Evolutionary conservation across 257 asterid species (phyloP).

Genomic region (Catharanthus roseus): DNA sequence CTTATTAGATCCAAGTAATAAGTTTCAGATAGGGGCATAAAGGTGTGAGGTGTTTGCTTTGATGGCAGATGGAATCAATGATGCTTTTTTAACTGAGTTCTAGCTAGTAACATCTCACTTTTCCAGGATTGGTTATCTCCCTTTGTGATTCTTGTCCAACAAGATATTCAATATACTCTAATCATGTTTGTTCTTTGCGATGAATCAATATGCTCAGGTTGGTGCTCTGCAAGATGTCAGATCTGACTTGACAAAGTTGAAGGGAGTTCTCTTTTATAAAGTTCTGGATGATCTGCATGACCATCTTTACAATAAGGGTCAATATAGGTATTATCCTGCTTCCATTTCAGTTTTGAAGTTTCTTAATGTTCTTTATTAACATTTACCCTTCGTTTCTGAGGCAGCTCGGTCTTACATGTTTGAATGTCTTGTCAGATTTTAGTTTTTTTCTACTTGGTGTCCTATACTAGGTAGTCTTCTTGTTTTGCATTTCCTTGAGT

Average conservation of each 20-base stretch:
- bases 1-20: background rate
- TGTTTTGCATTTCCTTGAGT: background rate
- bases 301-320: constrained; percentile 96
- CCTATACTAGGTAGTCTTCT: background rate
- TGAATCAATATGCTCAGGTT: constrained; percentile 52
- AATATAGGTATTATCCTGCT: constrained; percentile 55
- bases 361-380: background rate
- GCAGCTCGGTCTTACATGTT: background rate
- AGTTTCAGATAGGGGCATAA: background rate
- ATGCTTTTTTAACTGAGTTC: background rate
- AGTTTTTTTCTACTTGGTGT: background rate
- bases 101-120: background rate
- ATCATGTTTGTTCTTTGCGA: constrained; percentile 15
- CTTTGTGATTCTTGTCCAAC: background rate
- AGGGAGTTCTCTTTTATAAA: constrained; percentile 88
- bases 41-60: too few species aligned
- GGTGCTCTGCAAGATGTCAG: constrained; percentile 99
- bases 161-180: background rate
- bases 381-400: background rate
- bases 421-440: background rate
- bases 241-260: constrained; percentile 86
- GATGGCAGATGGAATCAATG: background rate
- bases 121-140: background rate
- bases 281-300: constrained; percentile 95
- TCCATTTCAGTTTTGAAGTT: background rate